Percentiles rank a stretch among this genome's conserved stretches.
Conservation (phyloP, 371 early-diverging fungal genomes). For the Capillidium rhysosporum region DNA sequence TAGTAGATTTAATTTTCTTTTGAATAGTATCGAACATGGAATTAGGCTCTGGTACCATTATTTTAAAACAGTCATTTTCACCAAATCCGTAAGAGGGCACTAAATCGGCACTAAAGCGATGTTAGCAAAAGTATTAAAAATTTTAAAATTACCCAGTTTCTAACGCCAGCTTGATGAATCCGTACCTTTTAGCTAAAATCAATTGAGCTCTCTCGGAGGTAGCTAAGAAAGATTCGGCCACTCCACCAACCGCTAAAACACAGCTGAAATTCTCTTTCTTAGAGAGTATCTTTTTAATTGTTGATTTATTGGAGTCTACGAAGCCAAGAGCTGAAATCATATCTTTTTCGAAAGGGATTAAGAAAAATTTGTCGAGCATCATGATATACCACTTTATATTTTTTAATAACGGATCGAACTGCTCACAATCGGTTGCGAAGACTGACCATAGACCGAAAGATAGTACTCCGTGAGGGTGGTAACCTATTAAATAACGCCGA, state of each 20-base stretch:
- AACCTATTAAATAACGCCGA: slow-evolving; percentile 55
- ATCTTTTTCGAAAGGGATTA: slow-evolving; percentile 49
- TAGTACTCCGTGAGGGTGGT: slow-evolving; percentile 69
- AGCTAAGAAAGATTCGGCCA: slow-evolving; percentile 45
- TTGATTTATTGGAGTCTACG: slow-evolving; percentile 41
- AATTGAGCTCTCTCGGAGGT: slow-evolving; percentile 41
- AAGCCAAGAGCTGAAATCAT: slow-evolving; percentile 40
- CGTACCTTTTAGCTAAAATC: slow-evolving; percentile 41
- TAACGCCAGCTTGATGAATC: slow-evolving; percentile 63
- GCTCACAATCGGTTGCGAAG: slow-evolving; percentile 37
- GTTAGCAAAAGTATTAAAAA: slow-evolving; percentile 37
- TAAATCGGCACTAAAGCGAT: slow-evolving; percentile 58
- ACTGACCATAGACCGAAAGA: slow-evolving; percentile 24
- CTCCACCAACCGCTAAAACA: slow-evolving; percentile 56
- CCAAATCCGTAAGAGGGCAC: slow-evolving; percentile 65
- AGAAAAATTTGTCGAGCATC: slow-evolving; percentile 36
- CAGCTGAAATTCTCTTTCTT: slow-evolving; percentile 49
- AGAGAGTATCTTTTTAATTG: slow-evolving; percentile 44
- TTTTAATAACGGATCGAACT: slow-evolving; percentile 33
- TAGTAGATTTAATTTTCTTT: neutral
- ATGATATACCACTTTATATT: slow-evolving; percentile 36
- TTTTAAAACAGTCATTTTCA: slow-evolving; percentile 35
- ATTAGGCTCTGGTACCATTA: slow-evolving; percentile 9
- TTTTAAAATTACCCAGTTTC: slow-evolving; percentile 22
- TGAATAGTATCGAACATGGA: slow-evolving; percentile 18